Evolutionary conservation across 805 yeast genomes (phyloP).

Genomic region (Deakozyma indianensis): DNA sequence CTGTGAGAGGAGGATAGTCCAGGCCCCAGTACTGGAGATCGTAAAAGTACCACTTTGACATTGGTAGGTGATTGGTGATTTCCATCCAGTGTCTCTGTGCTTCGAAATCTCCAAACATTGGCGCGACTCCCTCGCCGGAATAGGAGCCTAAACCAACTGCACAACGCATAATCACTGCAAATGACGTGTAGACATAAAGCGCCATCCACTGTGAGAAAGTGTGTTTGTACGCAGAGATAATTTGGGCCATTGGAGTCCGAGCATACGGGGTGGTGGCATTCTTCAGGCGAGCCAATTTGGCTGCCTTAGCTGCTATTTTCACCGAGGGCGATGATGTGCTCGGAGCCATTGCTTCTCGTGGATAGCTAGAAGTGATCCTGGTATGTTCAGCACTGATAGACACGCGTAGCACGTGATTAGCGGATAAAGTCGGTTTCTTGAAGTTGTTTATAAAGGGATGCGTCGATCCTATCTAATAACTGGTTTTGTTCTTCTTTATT

Average conservation of each 20-base stretch:
- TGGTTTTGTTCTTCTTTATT: no score
- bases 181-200: slow-evolving; percentile 39
- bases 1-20: slow-evolving; percentile 95
- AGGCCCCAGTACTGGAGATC: slow-evolving; percentile 92
- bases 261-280: background rate
- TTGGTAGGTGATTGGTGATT: slow-evolving; percentile 61
- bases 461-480: no score
- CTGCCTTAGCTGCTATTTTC: background rate
- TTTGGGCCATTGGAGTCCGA: background rate
- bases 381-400: no score
- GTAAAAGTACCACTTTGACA: slow-evolving; percentile 72
- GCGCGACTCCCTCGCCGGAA: slow-evolving; percentile 59
- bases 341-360: background rate
- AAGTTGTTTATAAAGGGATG: no score
- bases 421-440: no score
- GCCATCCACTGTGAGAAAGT: slow-evolving; percentile 69
- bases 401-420: no score
- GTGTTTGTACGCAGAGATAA: background rate
- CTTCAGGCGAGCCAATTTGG: background rate
- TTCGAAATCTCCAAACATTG: slow-evolving; percentile 91
- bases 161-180: slow-evolving; percentile 61
- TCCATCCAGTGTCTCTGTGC: slow-evolving; percentile 99
- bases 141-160: slow-evolving; percentile 84
- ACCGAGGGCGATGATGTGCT: background rate
- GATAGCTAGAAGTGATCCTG: no score